Conservation (phyloP, 495 filamentous ascomycete genomes). For the Podospora comata region DNA sequence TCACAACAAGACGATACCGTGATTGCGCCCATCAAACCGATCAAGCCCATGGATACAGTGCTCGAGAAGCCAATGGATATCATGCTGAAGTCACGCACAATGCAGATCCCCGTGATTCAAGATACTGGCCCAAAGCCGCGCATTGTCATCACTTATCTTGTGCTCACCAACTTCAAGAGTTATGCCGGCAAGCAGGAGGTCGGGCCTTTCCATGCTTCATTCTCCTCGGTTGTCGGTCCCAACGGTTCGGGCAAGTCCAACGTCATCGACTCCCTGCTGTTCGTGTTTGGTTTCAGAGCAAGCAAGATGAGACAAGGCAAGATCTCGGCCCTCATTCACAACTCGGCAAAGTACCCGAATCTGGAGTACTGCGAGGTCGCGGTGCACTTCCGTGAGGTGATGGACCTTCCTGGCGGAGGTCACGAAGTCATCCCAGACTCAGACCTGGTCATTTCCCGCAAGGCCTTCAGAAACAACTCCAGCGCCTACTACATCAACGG, state of each 20-base stretch:
- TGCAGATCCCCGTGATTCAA: conserved; percentile 60
- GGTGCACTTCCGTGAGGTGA: conserved; percentile 91
- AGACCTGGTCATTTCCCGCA: conserved; percentile 79
- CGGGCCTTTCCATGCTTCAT: conserved; percentile 93
- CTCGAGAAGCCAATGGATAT: conserved; percentile 93
- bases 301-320: conserved; percentile 99
- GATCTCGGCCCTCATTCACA: conserved; percentile 95
- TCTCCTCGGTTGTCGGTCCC: conserved; percentile 97
- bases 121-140: conserved; percentile 75
- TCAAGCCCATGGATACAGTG: conserved; percentile 69
- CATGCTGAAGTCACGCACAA: conserved; percentile 77
- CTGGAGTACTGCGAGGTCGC: conserved; percentile 90
- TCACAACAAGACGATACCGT: conserved; percentile 37
- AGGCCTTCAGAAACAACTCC: conserved; percentile 94
- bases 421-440: conserved; percentile 76
- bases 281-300: conserved; percentile 96
- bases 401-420: conserved; percentile 75
- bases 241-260: conserved; percentile 99
- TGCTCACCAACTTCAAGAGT: conserved; percentile 95
- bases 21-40: conserved; percentile 53
- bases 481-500: conserved; percentile 97
- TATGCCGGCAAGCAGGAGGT: conserved; percentile 95
- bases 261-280: conserved; percentile 95
- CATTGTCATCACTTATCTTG: conserved; percentile 85
- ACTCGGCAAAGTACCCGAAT: conserved; percentile 81